A percentile compares a stretch with the other conserved stretches of the same genome.
Evolutionary conservation across 2,329 filamentous ascomycete genomes (phyloP).

Genomic region (Pseudogymnoascus sp.): DNA sequence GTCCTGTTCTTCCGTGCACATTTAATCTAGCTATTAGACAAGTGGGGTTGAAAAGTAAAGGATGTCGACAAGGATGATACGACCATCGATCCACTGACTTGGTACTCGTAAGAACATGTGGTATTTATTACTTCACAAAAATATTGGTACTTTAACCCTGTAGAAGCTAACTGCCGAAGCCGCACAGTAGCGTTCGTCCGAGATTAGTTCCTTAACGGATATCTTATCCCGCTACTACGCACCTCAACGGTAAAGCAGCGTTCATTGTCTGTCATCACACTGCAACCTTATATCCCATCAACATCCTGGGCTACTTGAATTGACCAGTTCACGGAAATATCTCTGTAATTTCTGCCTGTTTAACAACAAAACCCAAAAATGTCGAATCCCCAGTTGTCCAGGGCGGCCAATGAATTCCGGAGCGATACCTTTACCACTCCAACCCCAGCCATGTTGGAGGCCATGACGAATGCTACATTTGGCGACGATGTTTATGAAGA

Average conservation of each 20-base stretch:
- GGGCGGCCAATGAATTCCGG: constrained; percentile 21
- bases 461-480: constrained; percentile 65
- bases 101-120: background rate
- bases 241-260: background rate
- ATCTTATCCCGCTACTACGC: background rate
- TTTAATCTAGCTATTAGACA: background rate
- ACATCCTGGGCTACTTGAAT: background rate
- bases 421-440: constrained; percentile 65
- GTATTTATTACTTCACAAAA: background rate
- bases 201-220: background rate
- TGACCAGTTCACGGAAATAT: background rate
- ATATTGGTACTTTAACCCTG: background rate
- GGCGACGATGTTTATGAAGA: constrained; percentile 78
- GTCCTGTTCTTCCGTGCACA: background rate
- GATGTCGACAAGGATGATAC: background rate
- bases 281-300: background rate
- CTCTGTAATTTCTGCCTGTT: background rate
- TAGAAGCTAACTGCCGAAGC: background rate
- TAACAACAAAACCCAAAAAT: background rate
- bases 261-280: background rate
- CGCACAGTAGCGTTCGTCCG: background rate
- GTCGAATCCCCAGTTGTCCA: background rate
- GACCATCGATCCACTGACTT: background rate
- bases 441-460: constrained; percentile 70
- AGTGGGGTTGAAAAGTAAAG: background rate